phyloP scores from a whole-genome alignment of 2,329 filamentous ascomycete genomes.

The Fusarium sp. region DNA sequence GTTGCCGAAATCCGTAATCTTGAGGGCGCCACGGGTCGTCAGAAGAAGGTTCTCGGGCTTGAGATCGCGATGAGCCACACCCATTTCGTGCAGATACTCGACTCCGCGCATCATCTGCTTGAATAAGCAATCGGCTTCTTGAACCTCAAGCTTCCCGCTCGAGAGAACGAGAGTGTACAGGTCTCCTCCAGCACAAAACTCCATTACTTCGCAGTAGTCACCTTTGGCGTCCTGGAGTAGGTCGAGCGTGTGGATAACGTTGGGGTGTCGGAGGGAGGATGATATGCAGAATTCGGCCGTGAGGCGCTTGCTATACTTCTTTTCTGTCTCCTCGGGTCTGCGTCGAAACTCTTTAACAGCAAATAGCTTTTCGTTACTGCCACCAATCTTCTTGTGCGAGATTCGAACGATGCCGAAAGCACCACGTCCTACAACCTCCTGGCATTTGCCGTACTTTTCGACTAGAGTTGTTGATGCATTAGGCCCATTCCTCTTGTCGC shows the following conservation, averaged over 20 bases:
- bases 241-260: slow-evolving; percentile 97
- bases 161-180: slow-evolving; percentile 92
- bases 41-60: slow-evolving; percentile 97
- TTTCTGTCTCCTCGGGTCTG: slow-evolving; percentile 90
- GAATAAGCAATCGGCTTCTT: slow-evolving; percentile 97
- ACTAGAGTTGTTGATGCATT: slow-evolving; percentile 78
- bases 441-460: slow-evolving; percentile 98
- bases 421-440: slow-evolving; percentile 94
- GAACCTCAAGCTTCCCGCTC: slow-evolving; percentile 88
- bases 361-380: slow-evolving; percentile 86
- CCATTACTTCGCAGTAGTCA: slow-evolving; percentile 99
- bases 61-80: slow-evolving; percentile 93
- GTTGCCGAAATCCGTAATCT: slow-evolving; percentile 99
- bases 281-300: slow-evolving; percentile 99
- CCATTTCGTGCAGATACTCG: slow-evolving; percentile 99
- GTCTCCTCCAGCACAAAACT: slow-evolving; percentile 96
- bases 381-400: slow-evolving; percentile 92
- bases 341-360: slow-evolving; percentile 98
- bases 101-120: slow-evolving; percentile 99
- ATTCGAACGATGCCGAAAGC: slow-evolving; percentile 98
- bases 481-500: slow-evolving; percentile 79
- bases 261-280: slow-evolving; percentile 93
- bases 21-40: slow-evolving; percentile 90
- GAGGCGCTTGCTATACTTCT: slow-evolving; percentile 97
- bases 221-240: slow-evolving; percentile 95